Evolutionary conservation across 2,329 filamentous ascomycete species (phyloP).

Genomic region (Aspergillus novofumigatus): DNA sequence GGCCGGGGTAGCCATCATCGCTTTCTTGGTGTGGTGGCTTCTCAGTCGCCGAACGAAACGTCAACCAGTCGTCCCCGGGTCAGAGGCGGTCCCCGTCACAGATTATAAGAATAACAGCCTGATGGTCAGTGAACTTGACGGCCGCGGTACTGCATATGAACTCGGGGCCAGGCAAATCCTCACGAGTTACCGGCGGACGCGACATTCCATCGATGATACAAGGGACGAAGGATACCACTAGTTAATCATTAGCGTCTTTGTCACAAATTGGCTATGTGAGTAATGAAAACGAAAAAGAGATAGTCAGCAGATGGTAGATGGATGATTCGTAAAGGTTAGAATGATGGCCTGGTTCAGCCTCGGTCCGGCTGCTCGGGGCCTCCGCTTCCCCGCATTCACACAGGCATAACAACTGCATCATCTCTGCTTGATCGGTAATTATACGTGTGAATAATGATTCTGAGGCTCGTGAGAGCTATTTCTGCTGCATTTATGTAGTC

Average conservation of each 20-base stretch:
- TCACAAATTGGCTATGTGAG: neutral
- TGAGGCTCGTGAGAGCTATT: neutral
- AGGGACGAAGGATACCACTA: neutral
- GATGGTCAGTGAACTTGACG: neutral
- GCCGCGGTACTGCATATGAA: neutral
- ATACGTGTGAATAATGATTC: neutral
- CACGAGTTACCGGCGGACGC: neutral
- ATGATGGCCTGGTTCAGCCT: no score
- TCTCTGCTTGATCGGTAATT: neutral
- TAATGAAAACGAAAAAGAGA: no score
- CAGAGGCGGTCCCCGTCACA: neutral
- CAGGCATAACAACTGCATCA: neutral
- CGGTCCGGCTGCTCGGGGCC: neutral
- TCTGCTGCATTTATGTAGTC: neutral
- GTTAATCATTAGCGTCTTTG: no score
- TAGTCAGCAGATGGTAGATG: no score
- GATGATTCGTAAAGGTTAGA: no score
- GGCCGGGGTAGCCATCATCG: conserved; percentile 6
- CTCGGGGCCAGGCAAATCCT: neutral
- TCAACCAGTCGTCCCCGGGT: neutral
- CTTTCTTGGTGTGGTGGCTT: conserved; percentile 1
- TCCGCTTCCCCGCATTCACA: conserved; percentile 12
- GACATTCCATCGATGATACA: neutral
- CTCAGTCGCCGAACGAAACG: neutral
- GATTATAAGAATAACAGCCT: neutral